Conservation (phyloP, 75 land plant species). For the Pinus tabuliformis region DNA sequence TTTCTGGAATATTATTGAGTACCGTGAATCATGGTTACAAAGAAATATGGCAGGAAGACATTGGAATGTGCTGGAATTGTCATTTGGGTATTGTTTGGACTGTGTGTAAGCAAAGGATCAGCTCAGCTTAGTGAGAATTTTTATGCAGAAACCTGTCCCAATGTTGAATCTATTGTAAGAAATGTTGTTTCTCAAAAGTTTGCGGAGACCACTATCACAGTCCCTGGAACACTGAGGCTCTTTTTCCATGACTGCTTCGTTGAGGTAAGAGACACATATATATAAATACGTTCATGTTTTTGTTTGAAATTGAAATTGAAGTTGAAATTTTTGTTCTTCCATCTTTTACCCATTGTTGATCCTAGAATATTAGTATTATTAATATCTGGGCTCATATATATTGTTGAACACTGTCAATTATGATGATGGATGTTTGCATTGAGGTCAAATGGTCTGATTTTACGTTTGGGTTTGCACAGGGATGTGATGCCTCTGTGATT, state of each 20-base stretch:
- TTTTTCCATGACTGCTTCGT: slow-evolving; percentile 48
- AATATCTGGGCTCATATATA: background rate
- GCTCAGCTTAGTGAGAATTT: slow-evolving; percentile 40
- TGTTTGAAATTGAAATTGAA: background rate
- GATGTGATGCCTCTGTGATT: slow-evolving; percentile 74
- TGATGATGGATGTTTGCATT: background rate
- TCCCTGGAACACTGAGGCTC: slow-evolving; percentile 52
- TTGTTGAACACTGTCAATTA: background rate
- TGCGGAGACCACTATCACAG: slow-evolving; percentile 32
- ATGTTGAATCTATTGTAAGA: slow-evolving; percentile 41
- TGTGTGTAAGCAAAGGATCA: slow-evolving; percentile 1
- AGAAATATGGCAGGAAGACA: too few species aligned
- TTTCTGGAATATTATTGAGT: too few species aligned
- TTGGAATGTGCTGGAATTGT: too few species aligned
- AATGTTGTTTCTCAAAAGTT: slow-evolving; percentile 31
- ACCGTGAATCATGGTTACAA: too few species aligned
- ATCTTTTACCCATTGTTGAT: background rate
- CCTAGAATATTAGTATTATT: too few species aligned
- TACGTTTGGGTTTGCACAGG: slow-evolving; percentile 20
- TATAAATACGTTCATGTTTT: background rate
- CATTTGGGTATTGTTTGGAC: too few species aligned
- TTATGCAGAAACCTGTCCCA: slow-evolving; percentile 46
- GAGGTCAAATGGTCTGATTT: background rate
- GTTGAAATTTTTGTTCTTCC: background rate
- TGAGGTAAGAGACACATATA: slow-evolving; percentile 5